Evolutionary conservation across 78 protist species (phyloP).

Genomic region (Polysphondylium violaceum): DNA sequence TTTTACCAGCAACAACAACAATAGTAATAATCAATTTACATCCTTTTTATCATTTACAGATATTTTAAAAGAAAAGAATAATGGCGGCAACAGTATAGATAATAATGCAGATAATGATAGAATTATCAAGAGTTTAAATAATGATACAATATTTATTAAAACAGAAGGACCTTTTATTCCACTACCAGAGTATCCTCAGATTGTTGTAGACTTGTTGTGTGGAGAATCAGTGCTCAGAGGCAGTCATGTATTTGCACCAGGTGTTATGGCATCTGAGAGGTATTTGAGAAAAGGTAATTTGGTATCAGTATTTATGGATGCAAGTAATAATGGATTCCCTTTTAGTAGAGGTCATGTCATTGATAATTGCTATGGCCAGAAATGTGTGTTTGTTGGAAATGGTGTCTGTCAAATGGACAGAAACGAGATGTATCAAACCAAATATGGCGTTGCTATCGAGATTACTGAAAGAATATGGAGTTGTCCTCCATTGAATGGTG

Average conservation of each 20-base stretch:
- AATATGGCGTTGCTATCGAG: constrained; percentile 39
- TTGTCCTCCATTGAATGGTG: constrained; percentile 50
- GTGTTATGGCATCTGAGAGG: constrained; percentile 26
- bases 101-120: neutral
- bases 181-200: constrained; percentile 39
- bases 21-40: neutral
- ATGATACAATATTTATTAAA: constrained; percentile 33
- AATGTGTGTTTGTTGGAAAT: constrained; percentile 48
- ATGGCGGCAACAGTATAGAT: neutral
- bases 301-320: constrained; percentile 49
- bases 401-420: constrained; percentile 50
- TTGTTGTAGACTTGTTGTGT: constrained; percentile 42
- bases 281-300: constrained; percentile 18
- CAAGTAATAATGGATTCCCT: neutral
- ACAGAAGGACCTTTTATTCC: constrained; percentile 19
- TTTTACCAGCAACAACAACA: neutral
- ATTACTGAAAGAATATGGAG: constrained; percentile 50
- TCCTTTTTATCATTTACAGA: constrained; percentile 3
- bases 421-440: constrained; percentile 4
- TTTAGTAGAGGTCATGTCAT: constrained; percentile 7
- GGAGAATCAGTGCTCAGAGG: constrained; percentile 71
- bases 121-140: neutral
- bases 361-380: constrained; percentile 12
- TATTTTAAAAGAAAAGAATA: neutral
- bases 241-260: constrained; percentile 52